Conservation (phyloP, 1,139 yeast genomes). For the Pichia cactophila region DNA sequence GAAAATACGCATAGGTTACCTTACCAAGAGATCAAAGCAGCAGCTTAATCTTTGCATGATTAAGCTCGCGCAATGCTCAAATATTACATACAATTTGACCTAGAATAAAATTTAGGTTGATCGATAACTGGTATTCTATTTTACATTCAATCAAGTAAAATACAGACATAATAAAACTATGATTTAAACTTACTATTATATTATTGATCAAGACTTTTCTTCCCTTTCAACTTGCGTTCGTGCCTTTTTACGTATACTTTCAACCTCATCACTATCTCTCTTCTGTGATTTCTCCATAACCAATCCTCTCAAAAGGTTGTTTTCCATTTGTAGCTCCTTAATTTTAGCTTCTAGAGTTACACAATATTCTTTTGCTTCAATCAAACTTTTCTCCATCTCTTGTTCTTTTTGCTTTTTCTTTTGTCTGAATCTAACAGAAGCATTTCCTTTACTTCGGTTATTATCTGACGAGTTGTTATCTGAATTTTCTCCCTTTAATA, state of each 20-base stretch:
- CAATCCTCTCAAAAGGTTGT: conserved; percentile 60
- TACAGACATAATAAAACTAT: too few species aligned
- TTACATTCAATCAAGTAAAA: too few species aligned
- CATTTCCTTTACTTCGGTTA: conserved; percentile 43
- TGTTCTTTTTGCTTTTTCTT: conserved; percentile 79
- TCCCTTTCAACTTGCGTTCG: conserved; percentile 11
- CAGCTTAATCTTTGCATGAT: too few species aligned
- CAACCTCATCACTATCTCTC: conserved; percentile 29
- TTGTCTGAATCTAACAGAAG: conserved; percentile 71
- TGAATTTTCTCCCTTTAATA: neutral
- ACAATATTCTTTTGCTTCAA: conserved; percentile 55
- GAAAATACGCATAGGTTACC: too few species aligned
- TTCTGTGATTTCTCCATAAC: conserved; percentile 52
- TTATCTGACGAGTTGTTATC: conserved; percentile 14
- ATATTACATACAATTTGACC: too few species aligned
- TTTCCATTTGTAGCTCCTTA: conserved; percentile 55
- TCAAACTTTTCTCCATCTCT: conserved; percentile 66
- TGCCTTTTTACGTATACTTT: conserved; percentile 26
- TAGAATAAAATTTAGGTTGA: too few species aligned
- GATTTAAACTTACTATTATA: neutral
- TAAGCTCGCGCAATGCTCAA: too few species aligned
- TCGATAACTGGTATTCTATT: too few species aligned
- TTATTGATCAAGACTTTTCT: neutral
- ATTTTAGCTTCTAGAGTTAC: conserved; percentile 53
- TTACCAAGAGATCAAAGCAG: too few species aligned